Percentiles rank a stretch among this genome's conserved stretches.
Evolutionary conservation across 176 grass and related monocot species (phyloP).

Genomic region (Oryza meridionalis): DNA sequence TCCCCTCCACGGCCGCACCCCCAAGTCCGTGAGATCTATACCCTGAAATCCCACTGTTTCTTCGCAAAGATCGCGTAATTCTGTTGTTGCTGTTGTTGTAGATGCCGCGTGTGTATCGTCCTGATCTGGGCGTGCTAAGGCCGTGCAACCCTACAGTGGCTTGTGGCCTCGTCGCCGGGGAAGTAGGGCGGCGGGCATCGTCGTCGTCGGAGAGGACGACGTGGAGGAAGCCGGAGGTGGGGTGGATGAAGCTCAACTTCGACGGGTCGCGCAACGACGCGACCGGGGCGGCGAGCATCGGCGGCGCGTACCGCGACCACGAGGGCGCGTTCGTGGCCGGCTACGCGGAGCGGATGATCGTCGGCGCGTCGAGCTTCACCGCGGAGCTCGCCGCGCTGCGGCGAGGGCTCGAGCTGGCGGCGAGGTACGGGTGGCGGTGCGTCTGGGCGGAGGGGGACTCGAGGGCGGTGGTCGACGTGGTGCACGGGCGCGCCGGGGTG

Average conservation of each 20-base stretch:
- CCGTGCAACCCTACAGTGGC: not conserved
- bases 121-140: slow-evolving; percentile 28
- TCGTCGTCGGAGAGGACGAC: too few species aligned
- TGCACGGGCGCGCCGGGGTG: not conserved
- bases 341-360: slow-evolving; percentile 25
- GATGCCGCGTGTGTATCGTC: slow-evolving; percentile 32
- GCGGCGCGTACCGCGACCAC: not conserved
- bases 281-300: not conserved
- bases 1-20: too few species aligned
- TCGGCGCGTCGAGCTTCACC: slow-evolving; percentile 60
- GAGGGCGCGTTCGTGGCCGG: slow-evolving; percentile 13
- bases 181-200: too few species aligned
- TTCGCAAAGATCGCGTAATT: not conserved
- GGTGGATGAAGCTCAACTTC: not conserved
- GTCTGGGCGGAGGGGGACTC: slow-evolving; percentile 21
- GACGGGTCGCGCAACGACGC: not conserved
- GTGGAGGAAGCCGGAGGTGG: not conserved
- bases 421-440: slow-evolving; percentile 52
- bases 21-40: too few species aligned
- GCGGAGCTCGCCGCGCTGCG: slow-evolving; percentile 64
- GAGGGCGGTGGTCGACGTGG: slow-evolving; percentile 36
- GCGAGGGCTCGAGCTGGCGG: slow-evolving; percentile 56
- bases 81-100: not conserved
- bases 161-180: not conserved
- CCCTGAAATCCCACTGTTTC: too few species aligned